phyloP scores from a whole-genome alignment of 257 asterid genomes.

The Fraxinus anomala region DNA sequence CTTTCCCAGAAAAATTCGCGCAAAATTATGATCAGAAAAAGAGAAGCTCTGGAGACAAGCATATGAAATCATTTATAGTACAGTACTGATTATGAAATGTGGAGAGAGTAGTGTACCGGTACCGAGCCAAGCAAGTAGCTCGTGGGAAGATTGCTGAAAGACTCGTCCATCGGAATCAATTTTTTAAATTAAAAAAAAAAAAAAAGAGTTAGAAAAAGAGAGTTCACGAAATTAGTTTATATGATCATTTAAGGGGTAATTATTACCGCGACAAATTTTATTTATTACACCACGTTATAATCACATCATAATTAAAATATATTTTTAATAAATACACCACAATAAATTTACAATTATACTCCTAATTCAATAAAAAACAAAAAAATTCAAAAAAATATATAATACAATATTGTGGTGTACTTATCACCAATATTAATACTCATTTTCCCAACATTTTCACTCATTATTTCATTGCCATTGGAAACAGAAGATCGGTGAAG shows the following conservation, averaged over 20 bases:
- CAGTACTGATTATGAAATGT: neutral
- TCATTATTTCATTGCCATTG: too few relatives aligned
- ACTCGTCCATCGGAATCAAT: conserved; percentile 60
- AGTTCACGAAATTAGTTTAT: neutral
- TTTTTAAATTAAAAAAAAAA: neutral
- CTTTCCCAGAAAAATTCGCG: conserved; percentile 18
- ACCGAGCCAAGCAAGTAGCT: conserved; percentile 83
- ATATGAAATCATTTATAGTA: neutral
- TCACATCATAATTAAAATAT: too few relatives aligned
- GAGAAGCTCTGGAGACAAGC: neutral
- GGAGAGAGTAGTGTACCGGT: conserved; percentile 54
- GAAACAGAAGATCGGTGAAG: too few relatives aligned
- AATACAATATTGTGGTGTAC: too few relatives aligned
- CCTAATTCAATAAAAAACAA: too few relatives aligned
- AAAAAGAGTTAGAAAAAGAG: neutral
- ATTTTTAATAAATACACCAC: too few relatives aligned
- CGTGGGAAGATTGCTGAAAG: conserved; percentile 62
- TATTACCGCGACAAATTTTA: too few relatives aligned
- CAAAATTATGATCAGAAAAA: neutral
- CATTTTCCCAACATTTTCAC: too few relatives aligned
- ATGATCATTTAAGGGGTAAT: neutral
- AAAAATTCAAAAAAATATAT: too few relatives aligned
- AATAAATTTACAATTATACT: too few relatives aligned
- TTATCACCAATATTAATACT: too few relatives aligned
- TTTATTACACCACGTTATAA: too few relatives aligned